These are phyloP conservation scores for Solanum aculeatissimum DNA, from an alignment of 305 asterid species.

Conservation along the genomic window DNA sequence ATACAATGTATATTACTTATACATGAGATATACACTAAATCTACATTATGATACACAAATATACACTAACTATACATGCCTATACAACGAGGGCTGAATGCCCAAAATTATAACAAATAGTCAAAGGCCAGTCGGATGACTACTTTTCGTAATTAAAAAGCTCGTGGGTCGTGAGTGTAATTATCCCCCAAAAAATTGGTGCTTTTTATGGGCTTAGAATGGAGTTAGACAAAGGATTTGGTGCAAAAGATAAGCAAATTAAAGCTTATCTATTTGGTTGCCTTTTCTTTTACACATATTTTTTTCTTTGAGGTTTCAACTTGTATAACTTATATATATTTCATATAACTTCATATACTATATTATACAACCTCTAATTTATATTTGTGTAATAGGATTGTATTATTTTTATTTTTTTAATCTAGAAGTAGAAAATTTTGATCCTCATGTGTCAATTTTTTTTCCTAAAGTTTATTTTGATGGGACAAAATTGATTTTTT, in stretches of 20 bases:
- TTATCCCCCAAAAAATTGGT: too few species aligned
- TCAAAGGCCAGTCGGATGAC: too few species aligned
- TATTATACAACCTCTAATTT: background rate
- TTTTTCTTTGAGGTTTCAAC: background rate
- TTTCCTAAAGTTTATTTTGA: background rate
- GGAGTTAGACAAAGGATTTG: conserved; percentile 2
- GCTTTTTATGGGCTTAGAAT: background rate
- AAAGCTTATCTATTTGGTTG: background rate
- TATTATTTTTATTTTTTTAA: background rate
- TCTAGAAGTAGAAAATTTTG: background rate
- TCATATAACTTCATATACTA: background rate
- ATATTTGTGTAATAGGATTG: background rate
- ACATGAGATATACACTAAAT: too few species aligned
- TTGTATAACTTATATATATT: background rate
- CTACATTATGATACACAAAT: too few species aligned
- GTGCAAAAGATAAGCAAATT: background rate
- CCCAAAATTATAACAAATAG: too few species aligned
- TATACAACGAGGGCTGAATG: too few species aligned
- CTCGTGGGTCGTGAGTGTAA: too few species aligned
- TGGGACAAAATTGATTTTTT: background rate
- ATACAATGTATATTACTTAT: too few species aligned
- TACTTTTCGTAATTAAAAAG: too few species aligned
- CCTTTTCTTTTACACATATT: background rate
- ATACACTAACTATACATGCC: too few species aligned
- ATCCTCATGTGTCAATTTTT: background rate